Conservation (phyloP, 495 filamentous ascomycete species). For the Aspergillus ostianus region DNA sequence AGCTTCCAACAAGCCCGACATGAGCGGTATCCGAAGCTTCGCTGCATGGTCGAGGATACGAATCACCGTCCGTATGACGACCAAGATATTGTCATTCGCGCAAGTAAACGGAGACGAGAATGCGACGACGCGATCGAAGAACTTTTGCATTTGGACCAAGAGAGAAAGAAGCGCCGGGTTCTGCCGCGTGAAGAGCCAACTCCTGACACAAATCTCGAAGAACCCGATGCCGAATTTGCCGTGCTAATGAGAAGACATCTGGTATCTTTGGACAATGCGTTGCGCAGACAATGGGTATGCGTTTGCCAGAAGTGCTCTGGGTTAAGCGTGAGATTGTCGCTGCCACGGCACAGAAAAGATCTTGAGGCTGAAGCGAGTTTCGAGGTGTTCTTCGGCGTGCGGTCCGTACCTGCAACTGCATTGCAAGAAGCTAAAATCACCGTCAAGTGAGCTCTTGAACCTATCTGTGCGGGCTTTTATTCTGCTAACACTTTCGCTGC, state of each 20-base stretch:
- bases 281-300: constrained; percentile 29
- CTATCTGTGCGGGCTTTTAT: constrained; percentile 13
- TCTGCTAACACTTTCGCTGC: constrained; percentile 15
- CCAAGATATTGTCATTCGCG: constrained; percentile 20
- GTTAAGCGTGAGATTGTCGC: constrained; percentile 27
- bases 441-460: constrained; percentile 25
- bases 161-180: constrained; percentile 30
- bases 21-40: constrained; percentile 22
- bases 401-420: constrained; percentile 21
- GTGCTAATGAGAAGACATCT: constrained; percentile 29
- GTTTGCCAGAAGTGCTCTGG: constrained; percentile 34
- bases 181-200: constrained; percentile 27
- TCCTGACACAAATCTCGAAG: constrained; percentile 16
- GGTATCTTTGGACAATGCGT: constrained; percentile 27
- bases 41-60: constrained; percentile 18
- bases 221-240: constrained; percentile 25
- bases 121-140: constrained; percentile 24
- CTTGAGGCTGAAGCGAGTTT: constrained; percentile 18
- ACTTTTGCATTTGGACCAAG: constrained; percentile 23
- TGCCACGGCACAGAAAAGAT: constrained; percentile 21
- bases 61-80: constrained; percentile 19
- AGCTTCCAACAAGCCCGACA: constrained; percentile 11
- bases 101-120: constrained; percentile 30
- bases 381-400: constrained; percentile 30
- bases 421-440: constrained; percentile 33